phyloP scores from a whole-genome alignment of 108 stramenopile species.

The Mediolabrus comicus region DNA sequence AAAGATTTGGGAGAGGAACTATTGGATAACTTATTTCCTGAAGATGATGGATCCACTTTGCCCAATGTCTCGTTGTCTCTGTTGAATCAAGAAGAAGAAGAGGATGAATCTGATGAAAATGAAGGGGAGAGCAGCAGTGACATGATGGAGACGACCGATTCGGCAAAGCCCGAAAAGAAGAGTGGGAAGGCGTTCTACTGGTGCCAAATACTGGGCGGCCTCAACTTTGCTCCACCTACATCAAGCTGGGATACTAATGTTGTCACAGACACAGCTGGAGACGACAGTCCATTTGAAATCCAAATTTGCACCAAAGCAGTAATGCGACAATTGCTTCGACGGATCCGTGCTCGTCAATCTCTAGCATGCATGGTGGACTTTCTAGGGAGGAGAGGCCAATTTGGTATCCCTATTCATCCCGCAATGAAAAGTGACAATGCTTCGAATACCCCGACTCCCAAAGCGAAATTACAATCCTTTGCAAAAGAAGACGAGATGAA shows the following conservation, averaged over 20 bases:
- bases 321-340: slow-evolving; percentile 48
- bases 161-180: slow-evolving; percentile 13
- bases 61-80: slow-evolving; percentile 31
- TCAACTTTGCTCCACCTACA: slow-evolving; percentile 47
- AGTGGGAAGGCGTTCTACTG: slow-evolving; percentile 66
- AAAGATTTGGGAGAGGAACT: slow-evolving; percentile 13
- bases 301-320: slow-evolving; percentile 55
- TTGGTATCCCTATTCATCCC: slow-evolving; percentile 41
- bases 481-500: slow-evolving; percentile 20
- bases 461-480: slow-evolving; percentile 40
- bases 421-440: slow-evolving; percentile 22
- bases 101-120: slow-evolving; percentile 1
- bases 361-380: slow-evolving; percentile 46
- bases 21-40: slow-evolving; percentile 37
- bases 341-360: slow-evolving; percentile 58
- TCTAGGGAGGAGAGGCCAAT: slow-evolving; percentile 32
- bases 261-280: not conserved
- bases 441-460: slow-evolving; percentile 8
- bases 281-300: slow-evolving; percentile 26
- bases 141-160: not conserved
- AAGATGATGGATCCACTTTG: slow-evolving; percentile 32
- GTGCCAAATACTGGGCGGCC: slow-evolving; percentile 79
- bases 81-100: slow-evolving; percentile 21
- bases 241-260: not conserved
- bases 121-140: not conserved